These are phyloP conservation scores for Tolypocladium inflatum DNA, from an alignment of 2,329 filamentous ascomycete genomes.

Conservation along the genomic window DNA sequence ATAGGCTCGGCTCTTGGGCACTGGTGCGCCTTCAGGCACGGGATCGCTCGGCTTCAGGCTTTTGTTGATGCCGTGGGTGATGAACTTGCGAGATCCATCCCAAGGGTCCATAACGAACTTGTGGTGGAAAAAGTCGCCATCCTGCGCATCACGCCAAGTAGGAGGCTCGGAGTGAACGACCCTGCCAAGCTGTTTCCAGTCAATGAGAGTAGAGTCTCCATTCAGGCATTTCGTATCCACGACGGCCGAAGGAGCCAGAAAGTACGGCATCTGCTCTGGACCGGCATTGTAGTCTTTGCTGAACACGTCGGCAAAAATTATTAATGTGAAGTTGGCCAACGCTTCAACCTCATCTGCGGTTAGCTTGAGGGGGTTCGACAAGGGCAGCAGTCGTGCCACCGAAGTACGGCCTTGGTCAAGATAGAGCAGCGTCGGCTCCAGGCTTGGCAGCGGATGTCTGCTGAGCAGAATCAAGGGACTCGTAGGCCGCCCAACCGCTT, in stretches of 20 bases:
- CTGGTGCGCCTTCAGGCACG: slow-evolving; percentile 47
- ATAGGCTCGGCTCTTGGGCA: slow-evolving; percentile 34
- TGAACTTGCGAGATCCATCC: slow-evolving; percentile 55
- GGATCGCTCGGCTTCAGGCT: slow-evolving; percentile 54
- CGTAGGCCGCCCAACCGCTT: slow-evolving; percentile 47
- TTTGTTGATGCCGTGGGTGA: slow-evolving; percentile 40
- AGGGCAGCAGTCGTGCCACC: slow-evolving; percentile 37
- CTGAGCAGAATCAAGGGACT: slow-evolving; percentile 64
- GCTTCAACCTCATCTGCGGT: slow-evolving; percentile 34
- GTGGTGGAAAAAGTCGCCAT: slow-evolving; percentile 38
- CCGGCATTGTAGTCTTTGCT: slow-evolving; percentile 71
- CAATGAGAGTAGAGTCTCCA: slow-evolving; percentile 29
- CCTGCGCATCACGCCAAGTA: slow-evolving; percentile 31
- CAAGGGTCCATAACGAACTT: slow-evolving; percentile 48
- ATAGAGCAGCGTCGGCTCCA: slow-evolving; percentile 64
- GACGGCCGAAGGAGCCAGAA: slow-evolving; percentile 53
- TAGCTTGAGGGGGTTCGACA: slow-evolving; percentile 34
- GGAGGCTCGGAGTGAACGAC: slow-evolving; percentile 24
- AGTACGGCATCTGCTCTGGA: slow-evolving; percentile 65
- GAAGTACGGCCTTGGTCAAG: slow-evolving; percentile 56
- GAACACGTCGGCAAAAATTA: slow-evolving; percentile 75
- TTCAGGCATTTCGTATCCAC: neutral
- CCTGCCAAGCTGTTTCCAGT: slow-evolving; percentile 49
- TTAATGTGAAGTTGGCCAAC: slow-evolving; percentile 65
- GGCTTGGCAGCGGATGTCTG: slow-evolving; percentile 48